A percentile compares a stretch with the other conserved stretches of the same genome.
phyloP scores from a whole-genome alignment of 768 basidiomycete species.

The Amylocystis lapponica region DNA sequence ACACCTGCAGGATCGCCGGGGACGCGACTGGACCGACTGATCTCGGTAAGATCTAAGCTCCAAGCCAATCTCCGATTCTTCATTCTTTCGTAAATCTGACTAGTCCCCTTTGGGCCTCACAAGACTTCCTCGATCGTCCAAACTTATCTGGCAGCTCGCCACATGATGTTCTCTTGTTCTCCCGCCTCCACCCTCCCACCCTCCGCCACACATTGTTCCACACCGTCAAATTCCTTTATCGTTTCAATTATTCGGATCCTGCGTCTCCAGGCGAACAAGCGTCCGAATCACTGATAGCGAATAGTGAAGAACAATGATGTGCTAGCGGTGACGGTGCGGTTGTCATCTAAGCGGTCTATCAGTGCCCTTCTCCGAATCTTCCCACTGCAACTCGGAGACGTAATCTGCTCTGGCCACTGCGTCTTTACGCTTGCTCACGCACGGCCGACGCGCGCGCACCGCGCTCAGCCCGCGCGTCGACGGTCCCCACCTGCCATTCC shows the following conservation, averaged over 20 bases:
- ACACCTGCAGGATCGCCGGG: too few relatives aligned
- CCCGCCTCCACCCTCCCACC: not conserved
- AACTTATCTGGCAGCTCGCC: not conserved
- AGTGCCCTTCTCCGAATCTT: too few relatives aligned
- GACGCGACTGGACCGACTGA: constrained; percentile 3
- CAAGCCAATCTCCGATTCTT: constrained; percentile 12
- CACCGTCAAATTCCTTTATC: not conserved
- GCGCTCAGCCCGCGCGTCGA: not conserved
- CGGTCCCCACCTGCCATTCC: constrained; percentile 1
- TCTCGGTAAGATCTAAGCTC: constrained; percentile 12
- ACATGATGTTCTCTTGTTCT: constrained; percentile 2
- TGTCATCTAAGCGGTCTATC: too few relatives aligned
- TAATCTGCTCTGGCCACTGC: too few relatives aligned
- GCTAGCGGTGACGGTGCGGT: too few relatives aligned
- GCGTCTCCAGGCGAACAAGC: too few relatives aligned
- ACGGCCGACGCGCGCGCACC: too few relatives aligned
- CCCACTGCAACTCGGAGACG: too few relatives aligned
- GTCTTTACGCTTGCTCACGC: too few relatives aligned
- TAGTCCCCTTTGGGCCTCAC: constrained; percentile 6
- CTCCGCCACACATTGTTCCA: not conserved
- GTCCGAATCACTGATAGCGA: too few relatives aligned
- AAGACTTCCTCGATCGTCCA: constrained; percentile 3
- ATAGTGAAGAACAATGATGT: too few relatives aligned
- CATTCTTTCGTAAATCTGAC: constrained; percentile 1
- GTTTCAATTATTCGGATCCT: too few relatives aligned